Conservation (phyloP, 2,329 filamentous ascomycete genomes). For the Acrodontium crateriforme region DNA sequence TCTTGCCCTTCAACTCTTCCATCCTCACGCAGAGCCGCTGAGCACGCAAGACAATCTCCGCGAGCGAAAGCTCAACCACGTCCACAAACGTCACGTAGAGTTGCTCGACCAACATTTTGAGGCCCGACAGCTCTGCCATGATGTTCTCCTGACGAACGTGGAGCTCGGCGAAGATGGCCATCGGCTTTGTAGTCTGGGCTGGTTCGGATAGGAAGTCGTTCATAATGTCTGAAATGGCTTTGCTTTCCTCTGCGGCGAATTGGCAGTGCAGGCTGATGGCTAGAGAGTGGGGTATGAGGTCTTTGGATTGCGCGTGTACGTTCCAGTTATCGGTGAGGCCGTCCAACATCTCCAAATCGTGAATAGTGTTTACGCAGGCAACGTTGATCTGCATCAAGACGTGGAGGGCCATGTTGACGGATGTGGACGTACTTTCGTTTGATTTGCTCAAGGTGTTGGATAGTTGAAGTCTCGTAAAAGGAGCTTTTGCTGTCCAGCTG, state of each 20-base stretch:
- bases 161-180: conserved; percentile 2
- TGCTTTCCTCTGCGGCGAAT: conserved; percentile 1
- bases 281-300: neutral
- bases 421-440: neutral
- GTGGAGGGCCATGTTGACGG: conserved; percentile 2
- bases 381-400: conserved; percentile 3
- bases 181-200: neutral
- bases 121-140: neutral
- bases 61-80: conserved; percentile 1
- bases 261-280: conserved; percentile 2
- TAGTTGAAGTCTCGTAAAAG: too few species aligned
- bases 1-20: neutral
- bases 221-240: conserved; percentile 2
- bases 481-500: too few species aligned
- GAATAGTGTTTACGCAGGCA: conserved; percentile 1
- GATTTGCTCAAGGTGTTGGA: conserved; percentile 1
- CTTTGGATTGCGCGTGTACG: neutral
- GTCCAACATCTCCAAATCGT: conserved; percentile 2
- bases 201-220: conserved; percentile 1
- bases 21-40: conserved; percentile 1
- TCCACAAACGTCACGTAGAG: neutral
- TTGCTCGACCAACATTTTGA: neutral
- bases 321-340: conserved; percentile 3
- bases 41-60: conserved; percentile 1
- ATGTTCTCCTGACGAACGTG: conserved; percentile 1